Evolutionary conservation across 2,329 filamentous ascomycete genomes (phyloP).

Genomic region (Pestalotiopsis sp.): DNA sequence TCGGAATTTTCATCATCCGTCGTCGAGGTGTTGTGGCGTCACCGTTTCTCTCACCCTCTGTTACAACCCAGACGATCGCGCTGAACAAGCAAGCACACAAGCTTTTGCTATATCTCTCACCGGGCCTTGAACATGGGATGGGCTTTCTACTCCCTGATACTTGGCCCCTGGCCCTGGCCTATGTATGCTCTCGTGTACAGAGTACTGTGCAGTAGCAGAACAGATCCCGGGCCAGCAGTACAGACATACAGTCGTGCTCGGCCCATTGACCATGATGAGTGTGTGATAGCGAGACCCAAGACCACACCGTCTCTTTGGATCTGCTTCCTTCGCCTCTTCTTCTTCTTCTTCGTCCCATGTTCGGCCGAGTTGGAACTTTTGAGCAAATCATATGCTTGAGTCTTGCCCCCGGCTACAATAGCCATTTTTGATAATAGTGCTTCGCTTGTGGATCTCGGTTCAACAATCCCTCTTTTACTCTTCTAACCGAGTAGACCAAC

Average conservation of each 20-base stretch:
- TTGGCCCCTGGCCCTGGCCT: not conserved
- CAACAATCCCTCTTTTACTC: not conserved
- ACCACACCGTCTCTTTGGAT: not conserved
- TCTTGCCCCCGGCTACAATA: not conserved
- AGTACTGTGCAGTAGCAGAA: not conserved
- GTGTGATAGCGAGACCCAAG: not conserved
- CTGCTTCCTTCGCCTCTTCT: not conserved
- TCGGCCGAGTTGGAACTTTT: not conserved
- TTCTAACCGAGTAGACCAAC: not conserved
- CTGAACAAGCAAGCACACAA: not conserved
- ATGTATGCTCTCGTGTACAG: too few relatives aligned
- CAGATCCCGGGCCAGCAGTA: not conserved
- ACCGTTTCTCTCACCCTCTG: not conserved
- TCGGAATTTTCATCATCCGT: not conserved
- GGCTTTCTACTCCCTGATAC: not conserved
- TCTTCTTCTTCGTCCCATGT: not conserved
- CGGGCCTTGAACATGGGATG: not conserved
- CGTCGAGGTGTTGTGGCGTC: not conserved
- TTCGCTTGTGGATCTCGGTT: not conserved
- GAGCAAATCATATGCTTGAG: not conserved
- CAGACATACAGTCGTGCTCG: not conserved
- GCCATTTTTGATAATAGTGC: not conserved
- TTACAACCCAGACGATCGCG: not conserved
- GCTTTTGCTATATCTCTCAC: not conserved
- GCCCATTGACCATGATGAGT: not conserved